Base-by-base conservation (phyloP, 495 filamentous ascomycete species). In the Trichoderma virens region DNA sequence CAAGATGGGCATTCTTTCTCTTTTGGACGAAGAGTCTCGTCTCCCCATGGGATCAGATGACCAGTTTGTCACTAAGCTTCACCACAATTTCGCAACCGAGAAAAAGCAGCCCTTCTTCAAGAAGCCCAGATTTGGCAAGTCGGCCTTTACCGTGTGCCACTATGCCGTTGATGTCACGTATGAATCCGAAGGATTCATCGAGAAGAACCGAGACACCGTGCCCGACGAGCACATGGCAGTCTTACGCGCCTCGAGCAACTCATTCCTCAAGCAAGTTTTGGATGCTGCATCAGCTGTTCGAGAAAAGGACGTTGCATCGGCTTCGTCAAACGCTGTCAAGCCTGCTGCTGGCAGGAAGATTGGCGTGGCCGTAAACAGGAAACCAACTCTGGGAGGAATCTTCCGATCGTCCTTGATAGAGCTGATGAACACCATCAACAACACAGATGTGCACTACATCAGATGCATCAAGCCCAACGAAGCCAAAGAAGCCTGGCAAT, bases 401-500 rank as follows among this genome's bases (percentile, higher is more conserved):
- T 98, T 98, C 86, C 96, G 97, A 72, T 95, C 92, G 5, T 98
- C 94, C 16, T 81, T 98, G 70, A 97, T 99, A 69, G 95, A 99
- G 72, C 83, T 99, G 60, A 99, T 99, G 94, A 79, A 65, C 70
- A 99, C 95, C 0, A 99, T 99, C 72, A 96, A 96, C 70, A 92
- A 86, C 64, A 99, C 94, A 9, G 93, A 99, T 69, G 94, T 99
- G 41, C 94, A 99, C 75, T 99, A 99, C 75, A 99, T 99, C 69
- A 90, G 94, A 65, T 99, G 94, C 75, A 99, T 99, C 78, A 99
- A 99, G 75, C 94, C 94, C 2, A 99, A 99, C 71, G 94, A 99
- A 76, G 90, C 88, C 65, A 99, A 99, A 75, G 90, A 88, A 66
- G 82, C 95, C 2, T 99, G 94, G 94, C 95, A 95, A 66, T 99